A percentile compares a stretch with the other conserved stretches of the same genome.
phyloP scores from a whole-genome alignment of 78 protist species.

The Dictyostelium firmibasis region DNA sequence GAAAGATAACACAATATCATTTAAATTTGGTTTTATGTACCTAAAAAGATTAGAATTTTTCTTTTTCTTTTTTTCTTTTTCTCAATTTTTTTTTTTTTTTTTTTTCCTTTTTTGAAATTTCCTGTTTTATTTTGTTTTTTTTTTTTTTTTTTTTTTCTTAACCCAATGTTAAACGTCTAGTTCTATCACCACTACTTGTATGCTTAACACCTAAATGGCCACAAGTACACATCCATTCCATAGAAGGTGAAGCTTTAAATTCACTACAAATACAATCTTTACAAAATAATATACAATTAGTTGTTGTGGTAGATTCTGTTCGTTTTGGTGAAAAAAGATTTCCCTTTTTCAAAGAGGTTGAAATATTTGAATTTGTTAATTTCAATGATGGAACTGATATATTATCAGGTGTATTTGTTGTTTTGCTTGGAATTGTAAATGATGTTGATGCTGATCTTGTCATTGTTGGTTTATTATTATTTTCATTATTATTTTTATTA shows the following conservation, averaged over 20 bases:
- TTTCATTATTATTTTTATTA: neutral
- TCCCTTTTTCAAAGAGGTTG: neutral
- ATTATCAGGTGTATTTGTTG: neutral
- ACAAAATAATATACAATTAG: neutral
- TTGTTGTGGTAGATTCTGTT: neutral
- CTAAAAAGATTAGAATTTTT: too few species aligned
- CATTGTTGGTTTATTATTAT: neutral
- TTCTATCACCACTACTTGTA: neutral
- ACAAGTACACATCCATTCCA: constrained; percentile 64
- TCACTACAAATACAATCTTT: constrained; percentile 40
- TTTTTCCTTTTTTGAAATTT: too few species aligned
- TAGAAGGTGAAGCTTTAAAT: constrained; percentile 13
- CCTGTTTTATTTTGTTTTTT: too few species aligned
- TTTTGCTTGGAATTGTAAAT: neutral
- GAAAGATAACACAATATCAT: too few species aligned
- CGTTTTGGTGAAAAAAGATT: neutral
- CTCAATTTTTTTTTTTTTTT: too few species aligned
- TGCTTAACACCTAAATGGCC: constrained; percentile 64
- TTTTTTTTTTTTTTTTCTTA: neutral
- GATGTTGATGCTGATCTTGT: constrained; percentile 5
- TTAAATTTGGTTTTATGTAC: too few species aligned
- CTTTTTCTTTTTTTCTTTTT: too few species aligned
- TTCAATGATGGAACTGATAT: neutral
- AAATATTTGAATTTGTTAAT: neutral
- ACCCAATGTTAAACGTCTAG: neutral